Base-by-base conservation (phyloP, 805 yeast species). In the Ogataea chonburiensis region DNA sequence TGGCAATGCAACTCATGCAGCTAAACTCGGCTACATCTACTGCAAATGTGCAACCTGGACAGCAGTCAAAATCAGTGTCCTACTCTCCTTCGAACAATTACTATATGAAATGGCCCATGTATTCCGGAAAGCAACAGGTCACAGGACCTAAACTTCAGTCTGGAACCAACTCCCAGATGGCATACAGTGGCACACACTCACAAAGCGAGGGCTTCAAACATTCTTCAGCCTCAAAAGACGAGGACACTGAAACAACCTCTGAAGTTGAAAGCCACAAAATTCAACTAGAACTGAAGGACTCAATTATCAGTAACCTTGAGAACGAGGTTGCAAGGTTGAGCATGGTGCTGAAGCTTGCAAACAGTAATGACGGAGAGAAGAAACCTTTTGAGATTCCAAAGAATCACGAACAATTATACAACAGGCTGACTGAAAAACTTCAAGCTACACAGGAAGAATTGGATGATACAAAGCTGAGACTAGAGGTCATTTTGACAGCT, bases 401-500 rank as follows among this genome's bases (percentile, higher is more conserved):
- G 38, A 60, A 55, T 25, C 60, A 61, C 30, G 61, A 56, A 43
- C 55, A 60, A 22, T 39, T 62, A 24, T 62, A 59, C 37, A 46
- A 44, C 30, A 49, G 46, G 33, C 43, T 61, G 5, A 45, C 57
- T 42, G 56, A 52, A 18, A 56, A 55, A 32, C 29, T 61, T 19
- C 51, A 49, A 27, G 30, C 37, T 10, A 49, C 60, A 1, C 60
- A 61, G 21, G 53, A 62, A 12, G 86, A 84, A 47, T 63, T 81
- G 37, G 68, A 70, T 17, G 83, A 79, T 14, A 75, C 86, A 1
- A 81, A 81, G 44, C 47, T 63, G 11, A 67, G 82, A 46, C 61
- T 86, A 30, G 94, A 86, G 50, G 69, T 83, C 17, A 48, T 84
- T 8, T 47, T 75, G 16, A 73, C 83, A 1, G 79, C 82, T 0